A percentile compares a stretch with the other conserved stretches of the same genome.
phyloP scores from a whole-genome alignment of 495 filamentous ascomycete genomes.

The Penicillium desertorum region DNA sequence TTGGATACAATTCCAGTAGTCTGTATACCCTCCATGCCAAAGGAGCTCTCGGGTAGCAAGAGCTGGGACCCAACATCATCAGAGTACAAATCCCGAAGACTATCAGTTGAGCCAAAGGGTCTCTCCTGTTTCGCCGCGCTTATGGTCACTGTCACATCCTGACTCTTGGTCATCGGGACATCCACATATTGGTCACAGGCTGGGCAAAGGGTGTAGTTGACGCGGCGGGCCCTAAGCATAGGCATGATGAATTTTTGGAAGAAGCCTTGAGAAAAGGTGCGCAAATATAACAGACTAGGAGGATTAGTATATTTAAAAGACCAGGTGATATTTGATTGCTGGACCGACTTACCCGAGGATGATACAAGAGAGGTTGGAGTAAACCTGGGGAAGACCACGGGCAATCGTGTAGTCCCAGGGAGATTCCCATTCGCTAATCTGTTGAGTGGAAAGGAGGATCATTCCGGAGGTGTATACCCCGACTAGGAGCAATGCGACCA shows the following conservation, averaged over 20 bases:
- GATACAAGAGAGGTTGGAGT: constrained; percentile 14
- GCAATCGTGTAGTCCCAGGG: constrained; percentile 1
- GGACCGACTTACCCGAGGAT: constrained; percentile 2
- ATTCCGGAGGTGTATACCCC: constrained; percentile 9
- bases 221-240: not conserved
- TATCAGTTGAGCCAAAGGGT: not conserved
- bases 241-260: constrained; percentile 3
- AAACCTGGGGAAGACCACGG: constrained; percentile 7
- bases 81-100: not conserved
- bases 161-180: not conserved
- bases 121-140: not conserved
- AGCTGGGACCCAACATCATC: not conserved
- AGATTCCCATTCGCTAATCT: constrained; percentile 3
- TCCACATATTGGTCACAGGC: constrained; percentile 6
- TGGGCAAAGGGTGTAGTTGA: constrained; percentile 8
- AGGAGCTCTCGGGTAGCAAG: not conserved
- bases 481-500: not conserved
- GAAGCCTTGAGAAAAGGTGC: constrained; percentile 3
- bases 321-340: not conserved
- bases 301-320: not conserved
- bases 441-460: constrained; percentile 1
- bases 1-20: too few species aligned
- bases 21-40: too few species aligned
- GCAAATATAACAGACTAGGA: constrained; percentile 8
- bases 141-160: not conserved